Evolutionary conservation across 2,329 filamentous ascomycete genomes (phyloP).

Genomic region (Nectriaceae sp.): DNA sequence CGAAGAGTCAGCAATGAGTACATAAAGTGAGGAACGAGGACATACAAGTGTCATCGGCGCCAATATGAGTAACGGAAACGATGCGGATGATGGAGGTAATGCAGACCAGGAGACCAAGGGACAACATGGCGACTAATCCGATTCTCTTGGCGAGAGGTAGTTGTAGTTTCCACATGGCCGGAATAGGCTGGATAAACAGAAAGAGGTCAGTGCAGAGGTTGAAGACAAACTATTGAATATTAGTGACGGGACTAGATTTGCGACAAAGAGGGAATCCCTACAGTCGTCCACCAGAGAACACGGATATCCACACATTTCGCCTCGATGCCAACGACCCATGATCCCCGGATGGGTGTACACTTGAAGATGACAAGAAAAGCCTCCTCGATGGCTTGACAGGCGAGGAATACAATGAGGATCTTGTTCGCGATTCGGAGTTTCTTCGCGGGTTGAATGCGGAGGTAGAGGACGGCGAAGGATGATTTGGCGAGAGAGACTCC

Average conservation of each 20-base stretch:
- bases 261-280: constrained; percentile 23
- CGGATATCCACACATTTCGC: constrained; percentile 30
- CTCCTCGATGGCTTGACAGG: constrained; percentile 33
- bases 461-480: constrained; percentile 34
- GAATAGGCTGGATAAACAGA: constrained; percentile 40
- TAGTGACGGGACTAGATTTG: neutral
- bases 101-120: constrained; percentile 30
- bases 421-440: constrained; percentile 31
- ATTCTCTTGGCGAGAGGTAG: constrained; percentile 32
- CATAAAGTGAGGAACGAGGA: constrained; percentile 11
- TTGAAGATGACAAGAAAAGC: constrained; percentile 29
- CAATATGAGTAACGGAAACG: constrained; percentile 27
- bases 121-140: constrained; percentile 30
- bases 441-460: constrained; percentile 31
- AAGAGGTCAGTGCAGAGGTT: constrained; percentile 39
- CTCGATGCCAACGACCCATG: constrained; percentile 24
- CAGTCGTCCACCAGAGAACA: constrained; percentile 35
- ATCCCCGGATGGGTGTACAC: constrained; percentile 29
- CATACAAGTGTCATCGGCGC: constrained; percentile 28
- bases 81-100: constrained; percentile 21
- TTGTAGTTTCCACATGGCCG: constrained; percentile 37
- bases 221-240: constrained; percentile 28
- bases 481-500: constrained; percentile 32
- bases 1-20: constrained; percentile 17
- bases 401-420: constrained; percentile 27